phyloP scores from a whole-genome alignment of 371 early-diverging fungal species.

The Saksenaea vasiformis region DNA sequence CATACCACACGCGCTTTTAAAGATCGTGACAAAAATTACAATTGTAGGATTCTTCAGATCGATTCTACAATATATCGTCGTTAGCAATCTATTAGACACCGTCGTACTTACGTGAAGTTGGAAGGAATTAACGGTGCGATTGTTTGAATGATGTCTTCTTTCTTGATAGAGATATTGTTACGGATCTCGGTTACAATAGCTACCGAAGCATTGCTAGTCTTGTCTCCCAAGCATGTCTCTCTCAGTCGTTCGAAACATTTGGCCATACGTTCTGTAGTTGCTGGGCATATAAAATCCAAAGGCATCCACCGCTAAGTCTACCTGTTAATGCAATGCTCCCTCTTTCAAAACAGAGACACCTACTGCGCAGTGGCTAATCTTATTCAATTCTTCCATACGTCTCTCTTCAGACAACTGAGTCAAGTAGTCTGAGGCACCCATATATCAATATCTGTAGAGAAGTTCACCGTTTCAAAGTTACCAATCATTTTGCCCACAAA shows the following conservation, averaged over 20 bases:
- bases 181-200: slow-evolving; percentile 53
- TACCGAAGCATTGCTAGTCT: slow-evolving; percentile 27
- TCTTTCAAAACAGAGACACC: background rate
- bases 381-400: slow-evolving; percentile 23
- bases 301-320: slow-evolving; percentile 49
- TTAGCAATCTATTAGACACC: background rate
- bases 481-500: slow-evolving; percentile 45
- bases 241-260: slow-evolving; percentile 36
- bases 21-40: slow-evolving; percentile 51
- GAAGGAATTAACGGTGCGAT: slow-evolving; percentile 48
- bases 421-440: slow-evolving; percentile 22
- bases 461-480: background rate
- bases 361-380: slow-evolving; percentile 40
- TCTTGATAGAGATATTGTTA: slow-evolving; percentile 45
- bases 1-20: slow-evolving; percentile 59
- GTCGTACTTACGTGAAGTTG: slow-evolving; percentile 31
- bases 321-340: background rate
- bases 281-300: slow-evolving; percentile 53
- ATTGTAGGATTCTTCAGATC: slow-evolving; percentile 45
- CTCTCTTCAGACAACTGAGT: slow-evolving; percentile 27
- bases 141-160: slow-evolving; percentile 36
- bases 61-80: slow-evolving; percentile 23
- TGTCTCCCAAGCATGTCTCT: slow-evolving; percentile 18
- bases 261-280: slow-evolving; percentile 40
- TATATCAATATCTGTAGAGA: background rate